Evolutionary conservation across 2,329 filamentous ascomycete species (phyloP), one percentile per base, ranked within the genome.

Genomic region (Pseudocercospora fijiensis): DNA sequence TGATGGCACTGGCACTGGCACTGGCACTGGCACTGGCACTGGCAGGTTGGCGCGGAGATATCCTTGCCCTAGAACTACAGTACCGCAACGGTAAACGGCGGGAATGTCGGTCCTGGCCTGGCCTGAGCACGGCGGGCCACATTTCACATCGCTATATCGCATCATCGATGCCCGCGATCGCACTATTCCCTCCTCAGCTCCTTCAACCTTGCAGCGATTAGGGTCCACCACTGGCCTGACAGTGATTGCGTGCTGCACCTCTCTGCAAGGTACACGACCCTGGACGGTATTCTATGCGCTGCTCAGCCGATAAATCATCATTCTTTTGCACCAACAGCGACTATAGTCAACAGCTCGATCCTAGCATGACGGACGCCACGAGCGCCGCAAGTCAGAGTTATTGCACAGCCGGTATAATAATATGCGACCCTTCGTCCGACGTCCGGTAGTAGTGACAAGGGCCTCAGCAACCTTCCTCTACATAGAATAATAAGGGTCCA

Each of bases 1-100:
- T 37, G 33, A 37, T 16, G 33, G 33, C n/a, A 37, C 33, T 37
- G 33, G 33, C 33, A 37, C 33, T 37, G 33, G 33, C 16, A 58
- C 33, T 37, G 33, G 33, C 16, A 58, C n/a, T 16, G 33, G 33
- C n/a, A 37, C 33, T 37, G 33, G 33, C 33, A 37, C 33, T 37
- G 33, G 33, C 16, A 58, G 53, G 65, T 69, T 67, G 67, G 63
- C 67, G 63, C 66, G 67, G 67, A 67, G 65, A 67, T 66, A 37
- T 52, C 33, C 33, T 30, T 58, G 58, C 28, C 49, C 13, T n/a
- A 11, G 11, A 5, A 37, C 33, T 37, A 37, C 13, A 30, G 7
- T 30, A 9, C 8, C 2, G 41, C 7, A 37, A 8, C 13, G 41
- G 41, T n/a, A 45, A 18, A 47, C n/a, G 10, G 37, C 62, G 62